Base-by-base conservation (phyloP, 2,329 filamentous ascomycete species). In the Cladosporium sp. region DNA sequence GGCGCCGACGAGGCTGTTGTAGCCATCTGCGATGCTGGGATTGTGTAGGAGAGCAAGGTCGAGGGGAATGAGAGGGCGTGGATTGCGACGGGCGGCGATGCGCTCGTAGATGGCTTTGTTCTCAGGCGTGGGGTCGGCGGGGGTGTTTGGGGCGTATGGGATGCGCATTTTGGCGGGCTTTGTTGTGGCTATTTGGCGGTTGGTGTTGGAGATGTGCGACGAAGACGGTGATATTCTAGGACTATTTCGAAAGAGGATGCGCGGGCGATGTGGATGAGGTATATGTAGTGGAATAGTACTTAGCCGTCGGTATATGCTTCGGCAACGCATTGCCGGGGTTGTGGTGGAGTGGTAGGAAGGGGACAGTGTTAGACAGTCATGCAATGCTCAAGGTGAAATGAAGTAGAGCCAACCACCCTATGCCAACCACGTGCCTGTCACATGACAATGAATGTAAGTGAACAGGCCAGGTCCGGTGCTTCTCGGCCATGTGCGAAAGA, bases 31-130 rank as follows among this genome's bases (percentile, higher is more conserved):
- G 1, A 94, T 85, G 21, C 88, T 80, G 1, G 90, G 89, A 23
- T 88, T 86, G 80, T 94, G 91, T 14, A 94, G 84, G 1, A 94
- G 85, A 1, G 91, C 83, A 2, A 92, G 85, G 76, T 94, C 91
- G n/a, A 94, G 85, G 0, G 89, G 79, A 67, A 91, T 90, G 23
- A 94, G 84, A 6, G 89, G 89, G 1, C 90, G 87, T 0, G 90
- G 89, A 1, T 82, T 79, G 28, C 90, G 88, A 18, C 91, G 89
- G 37, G 84, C 87, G 11, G 81, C 79, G 72, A 92, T 87, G 71
- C 89, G 88, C 59, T 80, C 71, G 69, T 90, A 84, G 73, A 92
- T 87, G 23, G 77, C 78, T 64, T 76, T 69, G 53, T 74, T 77
- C 7, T 77, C 70, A 37, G 82, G 85, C 1, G 79, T 79, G 6